phyloP scores from a whole-genome alignment of 345 rosid genomes.

The Noccaea bulbosa region DNA sequence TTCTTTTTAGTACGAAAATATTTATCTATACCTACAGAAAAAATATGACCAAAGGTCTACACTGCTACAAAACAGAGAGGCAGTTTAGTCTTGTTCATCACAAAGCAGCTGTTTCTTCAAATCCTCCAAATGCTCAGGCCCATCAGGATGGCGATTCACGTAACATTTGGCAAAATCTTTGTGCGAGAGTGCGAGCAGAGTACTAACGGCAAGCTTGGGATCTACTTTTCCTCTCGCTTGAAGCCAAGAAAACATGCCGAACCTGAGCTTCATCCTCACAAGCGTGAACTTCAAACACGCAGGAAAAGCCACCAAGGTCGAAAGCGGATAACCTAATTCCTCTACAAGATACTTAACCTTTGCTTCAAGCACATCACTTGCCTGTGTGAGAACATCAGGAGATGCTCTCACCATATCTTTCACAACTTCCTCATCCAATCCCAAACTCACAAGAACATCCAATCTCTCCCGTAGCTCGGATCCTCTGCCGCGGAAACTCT shows the following conservation, averaged over 20 bases:
- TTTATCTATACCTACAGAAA: neutral
- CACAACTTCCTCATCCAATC: conserved; percentile 60
- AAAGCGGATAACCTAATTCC: conserved; percentile 58
- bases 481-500: conserved; percentile 64
- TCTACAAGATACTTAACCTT: conserved; percentile 61
- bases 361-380: conserved; percentile 48
- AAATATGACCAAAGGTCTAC: neutral
- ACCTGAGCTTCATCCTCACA: conserved; percentile 59
- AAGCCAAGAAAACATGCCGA: conserved; percentile 73
- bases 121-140: conserved; percentile 59
- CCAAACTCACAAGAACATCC: conserved; percentile 62
- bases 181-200: conserved; percentile 54
- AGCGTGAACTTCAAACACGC: conserved; percentile 54
- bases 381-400: conserved; percentile 63
- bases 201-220: conserved; percentile 49
- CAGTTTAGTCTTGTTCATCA: neutral
- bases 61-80: conserved; percentile 5
- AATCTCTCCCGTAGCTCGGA: conserved; percentile 71
- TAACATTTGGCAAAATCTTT: conserved; percentile 42
- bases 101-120: conserved; percentile 48
- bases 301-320: conserved; percentile 58
- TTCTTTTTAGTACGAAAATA: too few species aligned
- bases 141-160: conserved; percentile 61
- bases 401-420: conserved; percentile 56
- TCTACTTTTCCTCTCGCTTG: conserved; percentile 49